Percentiles rank a stretch among this genome's conserved stretches.
phyloP scores from a whole-genome alignment of 1,139 yeast genomes.

The Saccharomyces pastorianus region DNA sequence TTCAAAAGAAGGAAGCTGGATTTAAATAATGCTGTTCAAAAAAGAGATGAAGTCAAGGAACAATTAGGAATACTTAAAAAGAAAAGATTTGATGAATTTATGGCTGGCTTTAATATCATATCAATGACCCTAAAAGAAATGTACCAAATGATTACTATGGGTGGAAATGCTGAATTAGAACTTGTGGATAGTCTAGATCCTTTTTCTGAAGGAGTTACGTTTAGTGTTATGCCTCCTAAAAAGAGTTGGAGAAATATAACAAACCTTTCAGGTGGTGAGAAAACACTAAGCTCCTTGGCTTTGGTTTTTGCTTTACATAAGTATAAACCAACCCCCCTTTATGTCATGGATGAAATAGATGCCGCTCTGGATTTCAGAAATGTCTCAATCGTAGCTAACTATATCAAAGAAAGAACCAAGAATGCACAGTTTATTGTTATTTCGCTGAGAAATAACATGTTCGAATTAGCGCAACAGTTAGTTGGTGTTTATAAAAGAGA shows the following conservation, averaged over 20 bases:
- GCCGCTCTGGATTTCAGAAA: slow-evolving; percentile 97
- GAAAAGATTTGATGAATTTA: slow-evolving; percentile 76
- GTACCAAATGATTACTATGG: slow-evolving; percentile 99
- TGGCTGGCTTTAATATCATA: slow-evolving; percentile 83
- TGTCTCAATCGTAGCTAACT: slow-evolving; percentile 94
- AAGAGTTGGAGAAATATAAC: slow-evolving; percentile 95
- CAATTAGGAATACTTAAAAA: slow-evolving; percentile 64
- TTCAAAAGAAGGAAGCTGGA: slow-evolving; percentile 55
- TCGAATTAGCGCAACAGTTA: slow-evolving; percentile 85
- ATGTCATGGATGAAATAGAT: slow-evolving; percentile 99
- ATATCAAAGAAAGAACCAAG: slow-evolving; percentile 89
- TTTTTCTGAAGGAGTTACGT: slow-evolving; percentile 92
- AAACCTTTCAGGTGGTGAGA: slow-evolving; percentile 95
- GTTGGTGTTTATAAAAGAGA: slow-evolving; percentile 93
- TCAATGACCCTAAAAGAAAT: slow-evolving; percentile 87
- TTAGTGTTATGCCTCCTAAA: slow-evolving; percentile 98
- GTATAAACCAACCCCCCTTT: slow-evolving; percentile 93
- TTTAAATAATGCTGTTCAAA: slow-evolving; percentile 56
- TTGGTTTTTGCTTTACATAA: slow-evolving; percentile 93
- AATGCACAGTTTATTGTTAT: slow-evolving; percentile 96
- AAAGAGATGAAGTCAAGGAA: slow-evolving; percentile 58
- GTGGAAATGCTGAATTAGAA: slow-evolving; percentile 97
- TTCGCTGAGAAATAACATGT: slow-evolving; percentile 93
- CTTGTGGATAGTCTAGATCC: slow-evolving; percentile 94
- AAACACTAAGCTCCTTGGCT: slow-evolving; percentile 90